These are phyloP conservation scores for Prunus mongolica DNA, from an alignment of 306 rosid genomes.

Conservation along the genomic window DNA sequence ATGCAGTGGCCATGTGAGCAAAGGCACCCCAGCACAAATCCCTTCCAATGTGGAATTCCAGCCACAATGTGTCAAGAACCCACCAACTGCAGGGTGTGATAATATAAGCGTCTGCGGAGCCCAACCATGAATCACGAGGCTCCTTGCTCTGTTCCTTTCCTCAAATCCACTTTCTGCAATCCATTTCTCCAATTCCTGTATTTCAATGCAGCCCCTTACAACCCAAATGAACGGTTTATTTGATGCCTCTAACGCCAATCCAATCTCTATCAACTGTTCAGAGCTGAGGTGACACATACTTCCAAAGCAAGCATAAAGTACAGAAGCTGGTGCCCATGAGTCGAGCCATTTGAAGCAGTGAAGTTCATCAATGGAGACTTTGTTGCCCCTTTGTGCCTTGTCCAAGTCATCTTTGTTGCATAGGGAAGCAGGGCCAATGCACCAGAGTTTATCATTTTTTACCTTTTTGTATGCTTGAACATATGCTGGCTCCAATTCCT, in stretches of 20 bases:
- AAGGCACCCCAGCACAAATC: slow-evolving; percentile 36
- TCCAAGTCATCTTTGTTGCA: slow-evolving; percentile 31
- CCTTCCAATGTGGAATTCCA: slow-evolving; percentile 32
- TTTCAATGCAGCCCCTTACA: slow-evolving; percentile 29
- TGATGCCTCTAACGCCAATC: slow-evolving; percentile 47
- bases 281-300: slow-evolving; percentile 30
- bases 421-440: slow-evolving; percentile 50
- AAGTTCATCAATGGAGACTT: slow-evolving; percentile 25
- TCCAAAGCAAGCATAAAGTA: slow-evolving; percentile 47
- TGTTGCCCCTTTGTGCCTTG: slow-evolving; percentile 46
- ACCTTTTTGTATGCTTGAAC: slow-evolving; percentile 20
- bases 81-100: slow-evolving; percentile 44
- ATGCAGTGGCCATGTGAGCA: slow-evolving; percentile 35
- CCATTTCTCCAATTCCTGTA: slow-evolving; percentile 42
- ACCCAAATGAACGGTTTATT: slow-evolving; percentile 63
- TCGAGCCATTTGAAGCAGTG: slow-evolving; percentile 46
- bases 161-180: slow-evolving; percentile 31
- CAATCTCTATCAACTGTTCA: slow-evolving; percentile 41
- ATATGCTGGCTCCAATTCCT: slow-evolving; percentile 42
- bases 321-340: slow-evolving; percentile 18
- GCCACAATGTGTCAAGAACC: slow-evolving; percentile 38
- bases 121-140: slow-evolving; percentile 66
- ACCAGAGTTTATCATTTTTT: slow-evolving; percentile 30
- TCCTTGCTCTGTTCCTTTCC: slow-evolving; percentile 44
- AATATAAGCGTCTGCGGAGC: slow-evolving; percentile 65